A percentile compares a stretch with the other conserved stretches of the same genome.
Evolutionary conservation across 768 basidiomycete genomes (phyloP).

Genomic region (Nidularia sp.): DNA sequence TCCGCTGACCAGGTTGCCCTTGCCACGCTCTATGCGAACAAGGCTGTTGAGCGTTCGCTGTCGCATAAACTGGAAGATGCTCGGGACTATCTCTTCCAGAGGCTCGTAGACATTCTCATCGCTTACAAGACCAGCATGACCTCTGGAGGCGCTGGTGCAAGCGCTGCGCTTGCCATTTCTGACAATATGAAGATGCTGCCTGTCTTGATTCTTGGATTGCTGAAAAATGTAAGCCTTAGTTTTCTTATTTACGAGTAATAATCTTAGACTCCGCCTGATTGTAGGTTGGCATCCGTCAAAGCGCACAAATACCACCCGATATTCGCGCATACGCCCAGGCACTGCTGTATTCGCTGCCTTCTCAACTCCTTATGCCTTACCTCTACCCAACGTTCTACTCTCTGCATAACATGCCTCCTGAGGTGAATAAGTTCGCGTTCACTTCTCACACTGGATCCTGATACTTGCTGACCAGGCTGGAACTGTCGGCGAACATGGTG

Average conservation of each 20-base stretch:
- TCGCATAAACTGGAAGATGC: conserved; percentile 88
- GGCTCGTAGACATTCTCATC: conserved; percentile 77
- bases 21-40: conserved; percentile 81
- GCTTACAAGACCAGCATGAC: conserved; percentile 98
- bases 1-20: conserved; percentile 89
- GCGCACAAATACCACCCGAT: conserved; percentile 95
- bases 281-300: conserved; percentile 92
- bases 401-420: conserved; percentile 92
- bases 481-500: conserved; percentile 83
- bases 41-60: conserved; percentile 86
- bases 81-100: conserved; percentile 79
- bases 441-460: conserved; percentile 4
- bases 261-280: not conserved
- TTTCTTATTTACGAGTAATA: not conserved
- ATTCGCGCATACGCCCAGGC: conserved; percentile 94
- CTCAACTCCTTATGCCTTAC: conserved; percentile 89
- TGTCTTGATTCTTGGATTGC: conserved; percentile 78
- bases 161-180: conserved; percentile 86
- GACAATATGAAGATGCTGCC: conserved; percentile 96
- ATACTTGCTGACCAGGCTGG: conserved; percentile 56
- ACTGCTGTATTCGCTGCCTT: conserved; percentile 84
- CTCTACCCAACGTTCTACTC: conserved; percentile 95
- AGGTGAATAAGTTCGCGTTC: conserved; percentile 42
- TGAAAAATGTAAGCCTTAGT: conserved; percentile 77
- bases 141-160: conserved; percentile 87